Evolutionary conservation across 2,329 filamentous ascomycete species (phyloP), one percentile per base, ranked within the genome.

Genomic region (Hypomyces perniciosus): DNA sequence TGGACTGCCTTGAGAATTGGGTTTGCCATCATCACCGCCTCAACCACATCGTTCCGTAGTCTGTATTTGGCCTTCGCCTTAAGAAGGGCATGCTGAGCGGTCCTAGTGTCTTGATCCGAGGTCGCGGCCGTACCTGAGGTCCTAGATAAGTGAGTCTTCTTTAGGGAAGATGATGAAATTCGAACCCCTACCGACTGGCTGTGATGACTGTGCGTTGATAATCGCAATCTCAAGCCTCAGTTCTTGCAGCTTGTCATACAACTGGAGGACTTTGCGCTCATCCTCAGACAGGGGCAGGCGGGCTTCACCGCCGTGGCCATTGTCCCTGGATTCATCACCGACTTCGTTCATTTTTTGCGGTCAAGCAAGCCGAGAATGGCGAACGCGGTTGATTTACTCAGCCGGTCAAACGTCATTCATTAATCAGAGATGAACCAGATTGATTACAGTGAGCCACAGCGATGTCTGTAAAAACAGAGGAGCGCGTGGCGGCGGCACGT

Each of bases 1-100:
- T 95, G 88, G 37, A 92, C 82, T 6, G 89, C 85, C 61, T 87
- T 88, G 51, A 95, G 72, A 38, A 88, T 83, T 6, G 90, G 88
- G 60, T 89, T 85, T 51, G 84, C 83, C 58, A 82, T 81, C 57
- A 93, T 68, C 48, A 88, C 81, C 43, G 78, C 82, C 54, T 86
- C 81, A 26, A 84, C 74, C 26, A 88, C 83, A 54, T 82, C 82
- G 64, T 85, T 85, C 56, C 82, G 82, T 50, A 92, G 74, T 38
- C 81, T 76, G 66, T 88, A 88, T 52, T 77, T 76, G 50, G 87
- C 83, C 62, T 83, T 83, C 28, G 87, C 81, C 58, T 89, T 79
- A 30, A 92, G 74, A 26, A 88, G 77, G 46, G 83, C 82, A 48
- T 76, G 74, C 65, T 90, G 82, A 6, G 83, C 81, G 40, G 73